Evolutionary conservation across 306 rosid species (phyloP).

Genomic region (Cicer bijugum): DNA sequence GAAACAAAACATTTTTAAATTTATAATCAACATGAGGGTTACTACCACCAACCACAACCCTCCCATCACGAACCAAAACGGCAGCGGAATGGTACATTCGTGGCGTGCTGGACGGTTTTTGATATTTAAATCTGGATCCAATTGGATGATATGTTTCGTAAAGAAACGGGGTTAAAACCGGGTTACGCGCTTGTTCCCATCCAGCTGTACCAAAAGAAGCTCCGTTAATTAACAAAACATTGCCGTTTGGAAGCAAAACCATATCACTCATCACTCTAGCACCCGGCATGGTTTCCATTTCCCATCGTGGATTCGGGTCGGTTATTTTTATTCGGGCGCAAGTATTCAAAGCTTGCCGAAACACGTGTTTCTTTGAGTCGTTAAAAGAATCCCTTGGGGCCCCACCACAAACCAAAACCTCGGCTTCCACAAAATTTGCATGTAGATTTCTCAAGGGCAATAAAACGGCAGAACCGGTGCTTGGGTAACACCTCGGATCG

Average conservation of each 20-base stretch:
- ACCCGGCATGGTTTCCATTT: constrained; percentile 63
- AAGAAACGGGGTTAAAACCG: constrained; percentile 53
- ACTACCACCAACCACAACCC: constrained; percentile 73
- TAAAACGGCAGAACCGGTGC: constrained; percentile 73
- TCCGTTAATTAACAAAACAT: constrained; percentile 70
- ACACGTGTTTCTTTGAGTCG: not conserved
- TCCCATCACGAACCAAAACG: constrained; percentile 63
- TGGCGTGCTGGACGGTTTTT: constrained; percentile 46
- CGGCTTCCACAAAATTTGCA: constrained; percentile 45
- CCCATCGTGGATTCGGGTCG: constrained; percentile 60
- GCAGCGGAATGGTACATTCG: constrained; percentile 79
- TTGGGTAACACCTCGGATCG: constrained; percentile 69
- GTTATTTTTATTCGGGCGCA: constrained; percentile 70
- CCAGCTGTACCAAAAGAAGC: constrained; percentile 56
- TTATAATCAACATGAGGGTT: constrained; percentile 53
- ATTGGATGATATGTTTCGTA: constrained; percentile 32
- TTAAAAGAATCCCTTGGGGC: constrained; percentile 59
- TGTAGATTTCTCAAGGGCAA: constrained; percentile 57
- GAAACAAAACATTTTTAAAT: constrained; percentile 50
- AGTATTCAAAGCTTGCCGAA: constrained; percentile 49
- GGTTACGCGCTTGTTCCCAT: constrained; percentile 47
- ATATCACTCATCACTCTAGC: constrained; percentile 70
- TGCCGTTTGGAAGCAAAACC: constrained; percentile 64
- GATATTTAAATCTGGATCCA: constrained; percentile 54
- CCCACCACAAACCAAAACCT: constrained; percentile 78